These are phyloP conservation scores for Stagonosporopsis tanaceti DNA, from an alignment of 2,329 filamentous ascomycete species.

Conservation along the genomic window DNA sequence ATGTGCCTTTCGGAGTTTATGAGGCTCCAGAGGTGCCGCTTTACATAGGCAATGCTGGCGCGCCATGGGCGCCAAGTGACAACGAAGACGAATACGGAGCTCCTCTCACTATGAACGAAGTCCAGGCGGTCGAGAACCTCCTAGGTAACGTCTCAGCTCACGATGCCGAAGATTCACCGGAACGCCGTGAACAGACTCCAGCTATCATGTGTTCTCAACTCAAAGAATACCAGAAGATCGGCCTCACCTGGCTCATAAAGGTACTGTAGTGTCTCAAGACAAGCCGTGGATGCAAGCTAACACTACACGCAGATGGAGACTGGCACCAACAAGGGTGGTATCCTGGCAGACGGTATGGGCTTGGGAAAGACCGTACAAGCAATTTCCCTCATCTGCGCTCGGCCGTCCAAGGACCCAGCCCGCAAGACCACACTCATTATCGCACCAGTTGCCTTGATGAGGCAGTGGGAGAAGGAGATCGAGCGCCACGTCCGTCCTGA, in stretches of 20 bases:
- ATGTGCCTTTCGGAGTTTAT: background rate
- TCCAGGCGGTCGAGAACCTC: constrained; percentile 39
- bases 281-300: background rate
- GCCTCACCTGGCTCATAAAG: constrained; percentile 76
- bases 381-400: constrained; percentile 76
- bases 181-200: constrained; percentile 73
- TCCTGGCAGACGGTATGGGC: constrained; percentile 72
- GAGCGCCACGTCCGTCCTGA: constrained; percentile 68
- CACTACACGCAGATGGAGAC: constrained; percentile 65
- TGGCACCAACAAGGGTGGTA: constrained; percentile 75
- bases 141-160: constrained; percentile 44
- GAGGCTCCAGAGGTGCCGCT: constrained; percentile 17
- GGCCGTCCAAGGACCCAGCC: constrained; percentile 65
- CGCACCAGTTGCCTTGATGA: constrained; percentile 79
- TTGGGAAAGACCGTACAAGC: constrained; percentile 86
- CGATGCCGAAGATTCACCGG: constrained; percentile 52
- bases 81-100: constrained; percentile 28
- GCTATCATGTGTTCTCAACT: constrained; percentile 71
- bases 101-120: constrained; percentile 25
- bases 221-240: constrained; percentile 83
- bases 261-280: background rate
- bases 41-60: constrained; percentile 2
- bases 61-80: constrained; percentile 16
- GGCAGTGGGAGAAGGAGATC: constrained; percentile 87
- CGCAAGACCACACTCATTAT: constrained; percentile 82